Conservation (phyloP, 352 stramenopile genomes). For the Peronospora farinosa region DNA sequence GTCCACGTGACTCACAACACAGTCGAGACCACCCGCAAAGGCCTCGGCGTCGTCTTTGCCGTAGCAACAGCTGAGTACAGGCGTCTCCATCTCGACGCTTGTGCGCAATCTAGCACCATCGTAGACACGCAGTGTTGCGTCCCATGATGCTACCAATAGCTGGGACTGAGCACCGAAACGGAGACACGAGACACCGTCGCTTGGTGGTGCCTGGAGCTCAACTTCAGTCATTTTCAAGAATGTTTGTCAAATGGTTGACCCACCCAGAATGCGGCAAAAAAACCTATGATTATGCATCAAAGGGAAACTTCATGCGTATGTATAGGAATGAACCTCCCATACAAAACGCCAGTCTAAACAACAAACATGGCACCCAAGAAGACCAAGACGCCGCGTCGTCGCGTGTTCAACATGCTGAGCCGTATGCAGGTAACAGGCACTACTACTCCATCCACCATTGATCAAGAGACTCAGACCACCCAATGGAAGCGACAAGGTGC, state of each 20-base stretch:
- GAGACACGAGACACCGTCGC: constrained; percentile 77
- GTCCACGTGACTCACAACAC: constrained; percentile 52
- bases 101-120: constrained; percentile 45
- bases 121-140: constrained; percentile 62
- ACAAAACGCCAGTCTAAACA: constrained; percentile 3
- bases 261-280: too few relatives aligned
- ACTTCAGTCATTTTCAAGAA: constrained; percentile 23
- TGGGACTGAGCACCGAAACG: constrained; percentile 62
- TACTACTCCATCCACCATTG: constrained; percentile 5
- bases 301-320: neutral
- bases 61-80: constrained; percentile 64
- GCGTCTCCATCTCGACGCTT: constrained; percentile 65
- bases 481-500: constrained; percentile 38
- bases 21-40: constrained; percentile 71
- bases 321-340: neutral
- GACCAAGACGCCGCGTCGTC: constrained; percentile 8
- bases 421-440: constrained; percentile 62
- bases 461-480: constrained; percentile 17
- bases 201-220: constrained; percentile 66
- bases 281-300: neutral
- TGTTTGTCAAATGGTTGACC: neutral
- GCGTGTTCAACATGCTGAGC: constrained; percentile 46
- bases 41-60: constrained; percentile 53
- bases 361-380: constrained; percentile 7
- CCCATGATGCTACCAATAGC: constrained; percentile 77